Base-by-base conservation (phyloP, 2,329 filamentous ascomycete species). In the Corinectria fuckeliana region DNA sequence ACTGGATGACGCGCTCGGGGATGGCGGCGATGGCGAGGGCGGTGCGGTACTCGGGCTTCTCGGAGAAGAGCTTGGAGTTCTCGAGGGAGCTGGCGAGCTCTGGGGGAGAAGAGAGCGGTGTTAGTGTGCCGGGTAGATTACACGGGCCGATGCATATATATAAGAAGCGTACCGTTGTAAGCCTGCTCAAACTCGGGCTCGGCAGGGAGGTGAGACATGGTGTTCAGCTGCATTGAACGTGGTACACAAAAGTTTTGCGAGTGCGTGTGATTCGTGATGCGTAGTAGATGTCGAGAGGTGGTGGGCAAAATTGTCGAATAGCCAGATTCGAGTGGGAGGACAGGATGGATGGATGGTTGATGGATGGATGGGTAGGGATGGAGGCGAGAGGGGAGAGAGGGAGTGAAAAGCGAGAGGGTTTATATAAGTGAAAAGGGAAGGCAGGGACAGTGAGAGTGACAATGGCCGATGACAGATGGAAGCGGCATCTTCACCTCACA, bases 111-210 rank as follows among this genome's bases (percentile, higher is more conserved):
- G 18, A 20, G 48, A 41, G 58, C 54, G 63, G 62, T 20, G 39
- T 42, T 21, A 20, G 45, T 47, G 50, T 36, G 41, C n/a, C n/a
- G n/a, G n/a, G n/a, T n/a, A n/a, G n/a, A n/a, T n/a, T n/a, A n/a
- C n/a, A n/a, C n/a, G n/a, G n/a, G n/a, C n/a, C n/a, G n/a, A n/a
- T 32, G 5, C 26, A 6, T 41, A 9, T 20, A 23, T 13, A 23
- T 30, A 25, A 25, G 50, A 76, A 58, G 51, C 84, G 74, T 82
- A 96, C 92, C 92, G 79, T 93, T 92, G 88, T 96, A 96, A 75
- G 94, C 94, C 87, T 98, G 94, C 88, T 97, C 89, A 83, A 98
- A 98, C 84, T 99, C 94, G 75, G 95, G 94, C 87, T 98, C 94
- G 66, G 82, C 81, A 51, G 91, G 88, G 74, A 95, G 85, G 83